Evolutionary conservation across 2,329 filamentous ascomycete species (phyloP), one percentile per base, ranked within the genome.

Genomic region (Cladophialophora immunda): DNA sequence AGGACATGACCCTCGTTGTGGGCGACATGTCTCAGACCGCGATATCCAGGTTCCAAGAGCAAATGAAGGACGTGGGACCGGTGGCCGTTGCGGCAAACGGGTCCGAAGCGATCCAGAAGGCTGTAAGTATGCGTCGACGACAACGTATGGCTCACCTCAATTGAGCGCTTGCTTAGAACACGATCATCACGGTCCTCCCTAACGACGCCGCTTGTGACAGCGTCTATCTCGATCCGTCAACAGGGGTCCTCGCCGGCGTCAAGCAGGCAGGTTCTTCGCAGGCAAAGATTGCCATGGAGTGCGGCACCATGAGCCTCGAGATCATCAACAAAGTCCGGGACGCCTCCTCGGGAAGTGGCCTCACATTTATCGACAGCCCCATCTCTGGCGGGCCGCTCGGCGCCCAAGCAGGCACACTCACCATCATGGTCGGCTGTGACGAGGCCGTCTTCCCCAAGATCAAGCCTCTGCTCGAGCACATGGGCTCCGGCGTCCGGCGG

Each of bases 1-100:
- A 65, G 1, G 68, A 71, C 1, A 68, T 76, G 59, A 78, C 72
- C 1, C 70, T 80, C 19, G 63, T 78, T 1, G 73, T 79, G 4
- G 76, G 74, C 68, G 78, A 80, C 62, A 76, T 82, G 13, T 78
- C 75, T 62, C 66, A 68, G 5, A 73, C 75, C 1, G 79, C 78
- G 0, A 64, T 81, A 13, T 56, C 71, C 0, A 72, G 73, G 3
- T 81, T 82, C 68, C 73, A 78, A 64, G 56, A 70, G n/a, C 77
- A 82, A 59, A 72, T 75, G 4, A 53, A 72, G 61, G 73, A 70
- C 6, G 70, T 75, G 11, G 79, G 78, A 0, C 75, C 75, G 1
- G 76, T 82, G 0, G 70, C 77, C 59, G 66, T 78, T 3, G 68
- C 79, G 5, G 62, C 68, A 9, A 79, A 75, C 52, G 79, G 78